These are phyloP conservation scores for Dendryphion nanum DNA, from an alignment of 2,329 filamentous ascomycete genomes.

Conservation along the genomic window DNA sequence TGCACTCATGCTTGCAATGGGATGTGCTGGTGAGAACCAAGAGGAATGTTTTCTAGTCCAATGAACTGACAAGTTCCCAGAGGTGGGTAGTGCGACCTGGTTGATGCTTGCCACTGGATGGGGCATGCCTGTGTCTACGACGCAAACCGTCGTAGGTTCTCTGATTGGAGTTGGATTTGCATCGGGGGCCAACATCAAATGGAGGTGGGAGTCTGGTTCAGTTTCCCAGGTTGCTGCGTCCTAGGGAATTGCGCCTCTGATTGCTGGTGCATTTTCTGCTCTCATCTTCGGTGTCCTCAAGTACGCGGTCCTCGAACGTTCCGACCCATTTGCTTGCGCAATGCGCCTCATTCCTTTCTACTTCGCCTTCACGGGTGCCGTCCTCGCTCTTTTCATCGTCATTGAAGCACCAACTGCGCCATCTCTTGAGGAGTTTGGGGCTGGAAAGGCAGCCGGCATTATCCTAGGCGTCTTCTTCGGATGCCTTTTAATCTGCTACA, in stretches of 20 bases:
- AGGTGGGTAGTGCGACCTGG: constrained; percentile 54
- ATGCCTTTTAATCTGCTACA: constrained; percentile 17
- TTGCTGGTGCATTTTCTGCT: constrained; percentile 49
- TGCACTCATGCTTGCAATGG: constrained; percentile 59
- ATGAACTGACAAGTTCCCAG: background rate
- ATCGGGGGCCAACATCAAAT: constrained; percentile 17
- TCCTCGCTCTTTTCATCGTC: constrained; percentile 60
- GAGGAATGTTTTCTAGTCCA: background rate
- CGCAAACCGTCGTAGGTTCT: constrained; percentile 60
- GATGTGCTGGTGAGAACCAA: constrained; percentile 46
- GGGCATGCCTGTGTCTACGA: constrained; percentile 61
- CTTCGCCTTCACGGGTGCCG: constrained; percentile 48
- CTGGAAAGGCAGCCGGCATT: constrained; percentile 26
- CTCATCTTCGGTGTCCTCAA: constrained; percentile 52
- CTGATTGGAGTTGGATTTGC: constrained; percentile 61
- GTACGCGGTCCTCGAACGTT: constrained; percentile 49
- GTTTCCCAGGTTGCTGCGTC: constrained; percentile 41
- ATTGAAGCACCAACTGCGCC: constrained; percentile 42
- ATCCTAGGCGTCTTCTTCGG: constrained; percentile 27
- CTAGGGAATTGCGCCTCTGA: constrained; percentile 51
- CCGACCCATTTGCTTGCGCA: constrained; percentile 50
- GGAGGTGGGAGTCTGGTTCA: constrained; percentile 23
- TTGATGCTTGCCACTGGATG: constrained; percentile 56
- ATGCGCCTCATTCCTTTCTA: constrained; percentile 51
- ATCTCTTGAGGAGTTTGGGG: constrained; percentile 29